Evolutionary conservation across 225 moss, liverwort and hornwort genomes (phyloP), one percentile per base, ranked within the genome.

Genomic region (Bryum argenteum): DNA sequence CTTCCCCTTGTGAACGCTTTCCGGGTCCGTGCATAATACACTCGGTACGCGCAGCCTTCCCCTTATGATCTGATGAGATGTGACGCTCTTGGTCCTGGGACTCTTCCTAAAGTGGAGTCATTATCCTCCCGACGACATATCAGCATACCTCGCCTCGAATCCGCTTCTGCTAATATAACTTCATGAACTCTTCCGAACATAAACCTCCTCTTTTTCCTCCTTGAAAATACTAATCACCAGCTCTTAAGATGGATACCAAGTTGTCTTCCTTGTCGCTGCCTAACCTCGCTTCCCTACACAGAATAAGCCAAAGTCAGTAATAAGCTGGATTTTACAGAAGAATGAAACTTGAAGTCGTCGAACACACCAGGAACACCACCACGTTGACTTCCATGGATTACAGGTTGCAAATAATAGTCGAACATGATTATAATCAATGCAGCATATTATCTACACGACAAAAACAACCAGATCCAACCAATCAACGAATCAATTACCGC

Each of bases 161-260:
- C 43, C 55, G 42, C 51, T 12, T 61, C 59, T 37, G 56, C 75
- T 42, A 19, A 54, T 12, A 21, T 26, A 52, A 69, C 18, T 23
- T 71, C 78, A 73, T 78, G 78, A 78, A 64, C n/a, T n/a, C n/a
- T n/a, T 22, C 48, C 10, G 10, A n/a, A 73, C 73, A 54, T 9
- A 1, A 65, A 41, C 4, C 33, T 33, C 33, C 53, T 21, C 65
- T 77, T 76, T 50, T 17, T 47, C 6, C 53, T 21, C 65, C 81
- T 76, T 50, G 12, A 42, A 38, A 10, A 38, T 58, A 47, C 66
- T 37, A 65, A 45, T 20, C 19, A 8, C 39, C 17, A 17, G 28
- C 48, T 26, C 71, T 56, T 40, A 56, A 71, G 62, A 42, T 38
- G 21, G 65, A 52, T 15, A 19, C 10, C 11, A 39, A 23, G 18